Percentiles rank a stretch among this genome's conserved stretches.
Evolutionary conservation across 345 rosid genomes (phyloP).

Genomic region (Camelina laxa): DNA sequence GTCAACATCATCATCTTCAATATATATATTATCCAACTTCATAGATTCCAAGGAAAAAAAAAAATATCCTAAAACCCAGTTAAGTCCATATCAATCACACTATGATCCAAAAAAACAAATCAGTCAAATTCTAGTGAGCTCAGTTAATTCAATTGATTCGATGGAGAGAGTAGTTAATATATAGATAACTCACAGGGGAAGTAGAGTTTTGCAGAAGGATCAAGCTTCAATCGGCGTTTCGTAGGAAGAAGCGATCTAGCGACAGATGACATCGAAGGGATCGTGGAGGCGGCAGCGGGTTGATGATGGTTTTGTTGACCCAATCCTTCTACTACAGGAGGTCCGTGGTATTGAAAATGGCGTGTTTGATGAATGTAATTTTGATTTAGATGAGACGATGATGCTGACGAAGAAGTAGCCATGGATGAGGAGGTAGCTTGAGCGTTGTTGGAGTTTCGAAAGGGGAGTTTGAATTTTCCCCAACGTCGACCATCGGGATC

Average conservation of each 20-base stretch:
- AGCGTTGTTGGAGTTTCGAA: constrained; percentile 51
- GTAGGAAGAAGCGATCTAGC: constrained; percentile 76
- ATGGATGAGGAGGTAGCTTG: constrained; percentile 37
- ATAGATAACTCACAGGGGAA: constrained; percentile 73
- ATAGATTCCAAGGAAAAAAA: constrained; percentile 5
- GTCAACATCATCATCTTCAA: constrained; percentile 21
- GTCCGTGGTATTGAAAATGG: constrained; percentile 31
- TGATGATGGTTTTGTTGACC: constrained; percentile 45
- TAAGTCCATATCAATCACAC: constrained; percentile 14
- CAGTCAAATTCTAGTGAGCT: no score
- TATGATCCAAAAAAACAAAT: neutral
- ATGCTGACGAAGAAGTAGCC: constrained; percentile 40
- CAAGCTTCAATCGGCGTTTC: constrained; percentile 84
- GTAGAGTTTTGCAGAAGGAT: constrained; percentile 79
- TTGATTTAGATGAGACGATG: constrained; percentile 38
- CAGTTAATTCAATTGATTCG: neutral
- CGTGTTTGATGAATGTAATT: constrained; percentile 47
- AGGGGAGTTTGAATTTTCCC: constrained; percentile 77
- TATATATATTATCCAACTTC: constrained; percentile 10
- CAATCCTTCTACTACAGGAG: constrained; percentile 55
- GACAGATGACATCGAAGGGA: constrained; percentile 68
- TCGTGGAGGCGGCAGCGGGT: constrained; percentile 29
- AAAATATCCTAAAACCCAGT: neutral
- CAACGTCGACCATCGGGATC: constrained; percentile 65
- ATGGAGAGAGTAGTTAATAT: neutral